A percentile compares a stretch with the other conserved stretches of the same genome.
Evolutionary conservation across 352 stramenopile species (phyloP).

Genomic region (Globisporangium orthogonon): DNA sequence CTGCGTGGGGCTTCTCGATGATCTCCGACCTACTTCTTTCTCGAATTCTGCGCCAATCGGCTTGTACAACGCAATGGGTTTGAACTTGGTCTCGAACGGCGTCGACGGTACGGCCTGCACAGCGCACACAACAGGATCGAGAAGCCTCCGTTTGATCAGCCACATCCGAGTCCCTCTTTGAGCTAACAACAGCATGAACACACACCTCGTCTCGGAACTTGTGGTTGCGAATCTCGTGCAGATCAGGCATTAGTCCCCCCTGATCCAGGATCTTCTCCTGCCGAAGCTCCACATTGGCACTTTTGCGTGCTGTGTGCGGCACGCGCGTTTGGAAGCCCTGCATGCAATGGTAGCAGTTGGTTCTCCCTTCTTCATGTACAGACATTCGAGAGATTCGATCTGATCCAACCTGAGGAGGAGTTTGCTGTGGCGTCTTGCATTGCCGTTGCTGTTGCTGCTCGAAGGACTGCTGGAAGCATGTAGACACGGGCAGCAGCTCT

Average conservation of each 20-base stretch:
- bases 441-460: slow-evolving; percentile 4
- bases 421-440: slow-evolving; percentile 1
- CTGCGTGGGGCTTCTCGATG: background rate
- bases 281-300: slow-evolving; percentile 44
- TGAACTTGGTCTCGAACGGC: slow-evolving; percentile 33
- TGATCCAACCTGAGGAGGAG: too few species aligned
- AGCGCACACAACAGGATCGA: too few species aligned
- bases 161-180: background rate
- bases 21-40: background rate
- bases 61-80: slow-evolving; percentile 21
- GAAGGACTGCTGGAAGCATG: slow-evolving; percentile 18
- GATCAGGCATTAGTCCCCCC: slow-evolving; percentile 40
- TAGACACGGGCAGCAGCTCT: slow-evolving; percentile 25
- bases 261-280: slow-evolving; percentile 59
- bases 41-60: slow-evolving; percentile 8
- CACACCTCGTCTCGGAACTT: slow-evolving; percentile 39
- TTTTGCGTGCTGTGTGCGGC: slow-evolving; percentile 61
- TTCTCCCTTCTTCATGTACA: too few species aligned
- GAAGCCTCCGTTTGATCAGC: background rate
- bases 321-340: slow-evolving; percentile 35
- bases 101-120: slow-evolving; percentile 15
- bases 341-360: background rate
- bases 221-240: slow-evolving; percentile 49
- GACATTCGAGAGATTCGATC: too few species aligned
- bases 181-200: too few species aligned